Evolutionary conservation across 2,329 filamentous ascomycete genomes (phyloP), one percentile per base, ranked within the genome.

Genomic region (Colletotrichum liaoningense): DNA sequence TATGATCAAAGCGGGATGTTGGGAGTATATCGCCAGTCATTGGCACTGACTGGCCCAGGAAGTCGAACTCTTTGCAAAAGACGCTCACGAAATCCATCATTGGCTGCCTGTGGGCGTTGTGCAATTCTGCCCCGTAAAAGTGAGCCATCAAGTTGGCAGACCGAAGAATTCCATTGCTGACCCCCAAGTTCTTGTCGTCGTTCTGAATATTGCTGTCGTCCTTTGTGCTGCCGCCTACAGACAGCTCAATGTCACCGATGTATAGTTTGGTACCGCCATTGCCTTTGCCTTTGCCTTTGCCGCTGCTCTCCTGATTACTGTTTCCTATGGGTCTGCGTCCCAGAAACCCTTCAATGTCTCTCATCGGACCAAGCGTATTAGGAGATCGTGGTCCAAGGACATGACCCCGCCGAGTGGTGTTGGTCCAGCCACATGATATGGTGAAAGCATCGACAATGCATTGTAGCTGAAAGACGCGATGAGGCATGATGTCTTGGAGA

Each of bases 401-500:
- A 76, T 86, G 83, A 0, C 83, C 83, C 16, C 69, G 59, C 3
- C 84, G 35, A 9, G 63, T 60, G 62, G 75, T 78, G 2, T 81
- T 22, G 1, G 77, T 79, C 86, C 87, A 88, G 4, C 86, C 86
- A 0, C 82, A 83, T 14, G 82, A 87, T 1, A 84, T 79, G 2
- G 81, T 79, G 46, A 87, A 78, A 1, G 86, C 85, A 72, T 89
- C 87, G 14, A 88, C 82, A 42, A 89, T 86, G 69, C 83, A 86
- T 73, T 88, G 86, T 0, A 89, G 78, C 49, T 88, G 82, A 70
- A 89, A 88, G 1, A 89, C 84, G 72, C 85, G 83, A 42, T 86
- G 84, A 0, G 86, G 86, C 0, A 84, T 78, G 19, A 89, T 87
- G 42, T 76, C 84, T 0, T 77, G 68, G 7, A 80, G 79, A 49